Percentiles rank a stretch among this genome's conserved stretches.
Conservation (phyloP, 2,329 filamentous ascomycete species). For the Rachicladosporium sp. region DNA sequence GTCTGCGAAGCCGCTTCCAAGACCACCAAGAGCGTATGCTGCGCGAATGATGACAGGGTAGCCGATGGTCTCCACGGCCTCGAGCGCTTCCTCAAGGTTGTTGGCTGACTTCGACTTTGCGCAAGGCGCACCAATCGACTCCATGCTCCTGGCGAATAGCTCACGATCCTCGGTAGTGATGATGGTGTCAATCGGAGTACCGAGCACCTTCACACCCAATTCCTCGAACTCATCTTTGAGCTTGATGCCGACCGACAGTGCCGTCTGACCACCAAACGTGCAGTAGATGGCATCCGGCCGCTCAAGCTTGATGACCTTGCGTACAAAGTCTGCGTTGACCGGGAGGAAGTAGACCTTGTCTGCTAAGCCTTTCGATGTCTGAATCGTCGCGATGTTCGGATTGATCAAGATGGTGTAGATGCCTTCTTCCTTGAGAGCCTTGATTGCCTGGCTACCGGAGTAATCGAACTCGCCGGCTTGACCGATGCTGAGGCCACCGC, state of each 20-base stretch:
- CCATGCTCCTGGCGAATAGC: conserved; percentile 85
- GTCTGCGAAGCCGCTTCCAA: conserved; percentile 91
- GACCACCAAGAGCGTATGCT: conserved; percentile 88
- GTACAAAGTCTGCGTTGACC: conserved; percentile 94
- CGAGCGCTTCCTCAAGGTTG: conserved; percentile 82
- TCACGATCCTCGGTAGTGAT: conserved; percentile 94
- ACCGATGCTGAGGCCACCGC: conserved; percentile 88
- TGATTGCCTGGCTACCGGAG: conserved; percentile 91
- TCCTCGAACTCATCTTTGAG: conserved; percentile 96
- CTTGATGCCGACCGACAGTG: conserved; percentile 89
- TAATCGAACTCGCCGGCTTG: conserved; percentile 98
- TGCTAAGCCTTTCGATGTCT: conserved; percentile 89
- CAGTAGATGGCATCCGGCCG: conserved; percentile 93
- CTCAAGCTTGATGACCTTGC: conserved; percentile 93
- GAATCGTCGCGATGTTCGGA: conserved; percentile 96
- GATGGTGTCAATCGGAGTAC: conserved; percentile 86
- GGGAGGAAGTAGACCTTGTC: conserved; percentile 98
- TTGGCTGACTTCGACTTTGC: conserved; percentile 88
- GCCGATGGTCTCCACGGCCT: conserved; percentile 73
- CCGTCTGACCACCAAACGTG: conserved; percentile 94
- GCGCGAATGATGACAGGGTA: conserved; percentile 98
- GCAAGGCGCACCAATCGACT: conserved; percentile 95
- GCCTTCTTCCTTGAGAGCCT: conserved; percentile 90
- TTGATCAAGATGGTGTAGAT: conserved; percentile 89
- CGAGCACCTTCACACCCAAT: conserved; percentile 89